Conservation (phyloP, 306 rosid species). For the Senna tora region DNA sequence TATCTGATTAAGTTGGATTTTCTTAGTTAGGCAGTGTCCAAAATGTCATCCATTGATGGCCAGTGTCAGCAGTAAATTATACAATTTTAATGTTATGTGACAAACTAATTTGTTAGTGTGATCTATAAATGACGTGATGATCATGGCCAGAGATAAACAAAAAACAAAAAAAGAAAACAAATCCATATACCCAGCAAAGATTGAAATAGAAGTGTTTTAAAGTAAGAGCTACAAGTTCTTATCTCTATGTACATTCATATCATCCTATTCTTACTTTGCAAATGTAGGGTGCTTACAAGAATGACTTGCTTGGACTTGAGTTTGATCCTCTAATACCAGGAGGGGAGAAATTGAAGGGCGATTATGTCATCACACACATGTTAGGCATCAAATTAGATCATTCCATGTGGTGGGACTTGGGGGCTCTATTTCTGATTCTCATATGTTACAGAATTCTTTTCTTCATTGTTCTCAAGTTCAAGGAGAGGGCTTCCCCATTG, state of each 20-base stretch:
- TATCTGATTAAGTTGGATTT: neutral
- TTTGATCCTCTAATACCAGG: conserved; percentile 59
- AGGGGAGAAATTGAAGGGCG: conserved; percentile 51
- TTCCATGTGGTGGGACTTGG: conserved; percentile 70
- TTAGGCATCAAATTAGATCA: conserved; percentile 51
- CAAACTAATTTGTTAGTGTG: too few species aligned
- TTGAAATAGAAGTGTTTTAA: neutral
- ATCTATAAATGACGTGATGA: neutral
- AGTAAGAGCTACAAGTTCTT: neutral
- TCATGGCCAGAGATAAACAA: too few species aligned
- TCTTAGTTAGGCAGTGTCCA: too few species aligned
- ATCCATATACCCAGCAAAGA: neutral
- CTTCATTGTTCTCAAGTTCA: conserved; percentile 50
- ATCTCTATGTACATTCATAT: neutral
- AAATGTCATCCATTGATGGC: too few species aligned
- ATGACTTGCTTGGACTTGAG: conserved; percentile 72
- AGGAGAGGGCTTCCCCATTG: conserved; percentile 53
- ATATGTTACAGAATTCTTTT: conserved; percentile 46
- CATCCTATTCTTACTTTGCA: neutral
- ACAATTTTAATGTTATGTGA: too few species aligned
- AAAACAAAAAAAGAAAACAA: neutral
- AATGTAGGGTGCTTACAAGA: conserved; percentile 63
- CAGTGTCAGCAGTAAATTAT: too few species aligned
- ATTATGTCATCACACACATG: conserved; percentile 46
- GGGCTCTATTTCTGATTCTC: conserved; percentile 47